These are phyloP conservation scores for Ophiosphaerella herpotricha DNA, from an alignment of 2,329 filamentous ascomycete genomes.

Conservation along the genomic window DNA sequence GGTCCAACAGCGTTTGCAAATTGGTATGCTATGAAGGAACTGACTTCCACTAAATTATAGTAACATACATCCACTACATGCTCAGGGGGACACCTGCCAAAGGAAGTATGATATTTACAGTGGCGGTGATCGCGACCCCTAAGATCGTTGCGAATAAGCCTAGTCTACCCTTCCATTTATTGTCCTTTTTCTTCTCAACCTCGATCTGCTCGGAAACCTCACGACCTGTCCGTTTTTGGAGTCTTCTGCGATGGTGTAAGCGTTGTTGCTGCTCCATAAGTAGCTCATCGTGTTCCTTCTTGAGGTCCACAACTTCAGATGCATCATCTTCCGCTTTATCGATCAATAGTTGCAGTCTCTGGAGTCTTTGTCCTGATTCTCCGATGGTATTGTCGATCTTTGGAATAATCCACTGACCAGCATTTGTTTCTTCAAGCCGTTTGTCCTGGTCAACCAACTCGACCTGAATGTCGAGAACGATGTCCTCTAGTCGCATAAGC, in stretches of 20 bases:
- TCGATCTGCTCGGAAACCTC: constrained; percentile 5
- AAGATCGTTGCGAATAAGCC: constrained; percentile 8
- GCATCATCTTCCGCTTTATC: background rate
- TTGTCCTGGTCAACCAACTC: constrained; percentile 22
- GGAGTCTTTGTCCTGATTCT: background rate
- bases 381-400: background rate
- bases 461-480: constrained; percentile 23
- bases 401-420: constrained; percentile 10
- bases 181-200: constrained; percentile 1
- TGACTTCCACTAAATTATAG: too few species aligned
- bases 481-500: constrained; percentile 2
- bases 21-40: too few species aligned
- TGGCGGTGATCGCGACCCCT: constrained; percentile 6
- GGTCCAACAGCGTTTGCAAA: too few species aligned
- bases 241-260: background rate
- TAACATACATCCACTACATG: too few species aligned
- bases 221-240: constrained; percentile 1
- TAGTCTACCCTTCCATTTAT: constrained; percentile 5
- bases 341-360: too few species aligned
- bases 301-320: background rate
- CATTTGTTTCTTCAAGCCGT: constrained; percentile 20
- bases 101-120: constrained; percentile 11
- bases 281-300: background rate
- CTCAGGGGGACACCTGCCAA: constrained; percentile 6
- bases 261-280: background rate